Evolutionary conservation across 73 alveolate genomes (phyloP), one percentile per base, ranked within the genome.

Genomic region (Strombidium stylifer): DNA sequence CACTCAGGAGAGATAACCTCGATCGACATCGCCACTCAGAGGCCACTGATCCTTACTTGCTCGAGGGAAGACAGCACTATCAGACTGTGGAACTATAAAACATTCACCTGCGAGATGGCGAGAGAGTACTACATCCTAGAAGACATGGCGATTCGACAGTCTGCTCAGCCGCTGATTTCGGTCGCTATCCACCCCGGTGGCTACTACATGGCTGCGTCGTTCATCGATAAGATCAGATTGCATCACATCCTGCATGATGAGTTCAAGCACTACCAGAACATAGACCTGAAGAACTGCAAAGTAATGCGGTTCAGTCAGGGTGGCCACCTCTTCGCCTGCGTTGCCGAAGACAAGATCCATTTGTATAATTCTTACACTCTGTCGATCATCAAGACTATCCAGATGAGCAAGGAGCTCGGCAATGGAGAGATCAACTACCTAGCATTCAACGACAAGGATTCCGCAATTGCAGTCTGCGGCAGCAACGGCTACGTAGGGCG

Each of bases 121-220:
- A 58, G 89, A 30, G 89, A 73, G 62, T 84, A 58, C 24, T 72
- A 59, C 37, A 76, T 82, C 1, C 69, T 49, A 14, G 72, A 42
- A 82, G 96, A 44, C 84, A 77, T 85, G 94, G 96, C 73, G 81
- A 85, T 79, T 64, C 76, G 69, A 52, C 93, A 66, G 73, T 88
- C 84, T 58, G 96, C 84, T 41, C 74, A 77, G 16, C 93, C 95
- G 14, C 60, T 94, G 36, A 81, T 86, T 41, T 82, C 98, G 10
- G 97, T 94, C 2, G 99, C 99, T 2, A 89, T 96, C 55, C 99
- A 96, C 73, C 99, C 99, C 0, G 72, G 96, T 54, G 99, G 99
- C 32, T 96, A 94, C 77, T 94, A 90, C 76, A 34, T 94, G 51
- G 98, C 99, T 3, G 98, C 96, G 26, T 96, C 98, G 36, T 96